These are phyloP conservation scores for Exidia glandulosa DNA, from an alignment of 768 basidiomycete species.

Conservation along the genomic window DNA sequence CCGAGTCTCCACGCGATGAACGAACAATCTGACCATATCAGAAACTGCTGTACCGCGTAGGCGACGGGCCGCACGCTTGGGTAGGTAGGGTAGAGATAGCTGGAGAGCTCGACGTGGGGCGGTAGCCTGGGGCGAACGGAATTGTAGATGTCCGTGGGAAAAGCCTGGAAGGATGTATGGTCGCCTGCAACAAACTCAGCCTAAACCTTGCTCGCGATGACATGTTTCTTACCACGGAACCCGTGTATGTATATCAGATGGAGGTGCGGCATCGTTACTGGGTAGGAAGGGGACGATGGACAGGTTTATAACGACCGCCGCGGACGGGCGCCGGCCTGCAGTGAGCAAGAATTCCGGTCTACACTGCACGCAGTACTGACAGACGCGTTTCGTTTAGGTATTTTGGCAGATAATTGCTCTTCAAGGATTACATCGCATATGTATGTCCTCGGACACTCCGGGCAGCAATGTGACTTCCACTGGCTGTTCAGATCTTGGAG, in stretches of 20 bases:
- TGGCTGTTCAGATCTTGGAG: too few relatives aligned
- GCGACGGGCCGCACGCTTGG: slow-evolving; percentile 45
- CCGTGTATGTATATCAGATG: slow-evolving; percentile 50
- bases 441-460: too few relatives aligned
- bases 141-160: slow-evolving; percentile 44
- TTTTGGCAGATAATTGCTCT: too few relatives aligned
- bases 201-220: neutral
- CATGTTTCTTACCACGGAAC: slow-evolving; percentile 16
- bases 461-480: too few relatives aligned
- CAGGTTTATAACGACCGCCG: too few relatives aligned
- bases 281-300: neutral
- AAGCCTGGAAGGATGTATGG: slow-evolving; percentile 50
- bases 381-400: too few relatives aligned
- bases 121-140: slow-evolving; percentile 22
- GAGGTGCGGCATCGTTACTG: slow-evolving; percentile 9
- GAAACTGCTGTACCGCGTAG: slow-evolving; percentile 38
- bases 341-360: too few relatives aligned
- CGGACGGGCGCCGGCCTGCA: too few relatives aligned
- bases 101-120: slow-evolving; percentile 26
- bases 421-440: too few relatives aligned
- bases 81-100: slow-evolving; percentile 49
- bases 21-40: slow-evolving; percentile 34
- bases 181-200: slow-evolving; percentile 28
- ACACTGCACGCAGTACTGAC: too few relatives aligned
- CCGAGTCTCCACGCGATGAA: neutral